These are phyloP conservation scores for Erodium chrysanthum DNA, from an alignment of 441 rosid species.

Conservation along the genomic window DNA sequence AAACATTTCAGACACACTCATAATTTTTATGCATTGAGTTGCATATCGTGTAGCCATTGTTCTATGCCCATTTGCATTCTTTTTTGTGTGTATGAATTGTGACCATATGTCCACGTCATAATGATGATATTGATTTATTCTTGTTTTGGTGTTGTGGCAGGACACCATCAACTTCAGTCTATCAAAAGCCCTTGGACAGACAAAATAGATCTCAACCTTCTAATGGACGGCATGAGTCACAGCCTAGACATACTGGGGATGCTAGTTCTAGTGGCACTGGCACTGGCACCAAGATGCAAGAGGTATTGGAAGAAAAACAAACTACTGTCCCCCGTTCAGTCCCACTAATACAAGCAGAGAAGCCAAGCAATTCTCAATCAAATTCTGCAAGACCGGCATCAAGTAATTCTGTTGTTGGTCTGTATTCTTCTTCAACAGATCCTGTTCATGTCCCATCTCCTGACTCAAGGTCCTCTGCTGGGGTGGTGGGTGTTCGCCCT, in stretches of 20 bases:
- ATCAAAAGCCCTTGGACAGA: constrained; percentile 30
- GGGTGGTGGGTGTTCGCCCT: constrained; percentile 65
- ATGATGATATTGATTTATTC: constrained; percentile 7
- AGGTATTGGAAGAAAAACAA: constrained; percentile 33
- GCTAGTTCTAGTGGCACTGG: constrained; percentile 28
- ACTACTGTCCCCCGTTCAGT: constrained; percentile 20
- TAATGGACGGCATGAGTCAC: constrained; percentile 31
- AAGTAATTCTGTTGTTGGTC: constrained; percentile 62
- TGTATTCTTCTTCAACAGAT: constrained; percentile 77
- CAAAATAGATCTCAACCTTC: constrained; percentile 27
- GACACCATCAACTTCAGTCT: constrained; percentile 30
- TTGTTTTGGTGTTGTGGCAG: constrained; percentile 24
- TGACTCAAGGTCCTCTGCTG: constrained; percentile 70
- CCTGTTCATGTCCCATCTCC: constrained; percentile 97
- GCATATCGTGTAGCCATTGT: constrained; percentile 2
- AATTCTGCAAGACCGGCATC: constrained; percentile 33
- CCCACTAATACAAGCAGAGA: constrained; percentile 32
- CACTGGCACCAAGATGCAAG: constrained; percentile 34
- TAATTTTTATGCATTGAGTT: neutral
- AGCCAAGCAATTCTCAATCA: constrained; percentile 30
- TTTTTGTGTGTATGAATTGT: constrained; percentile 2
- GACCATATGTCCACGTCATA: neutral
- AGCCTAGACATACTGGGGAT: constrained; percentile 29
- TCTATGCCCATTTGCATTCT: neutral
- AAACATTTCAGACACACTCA: neutral